These are phyloP conservation scores for Cicer chorassanicum DNA, from an alignment of 306 rosid species.

Conservation along the genomic window DNA sequence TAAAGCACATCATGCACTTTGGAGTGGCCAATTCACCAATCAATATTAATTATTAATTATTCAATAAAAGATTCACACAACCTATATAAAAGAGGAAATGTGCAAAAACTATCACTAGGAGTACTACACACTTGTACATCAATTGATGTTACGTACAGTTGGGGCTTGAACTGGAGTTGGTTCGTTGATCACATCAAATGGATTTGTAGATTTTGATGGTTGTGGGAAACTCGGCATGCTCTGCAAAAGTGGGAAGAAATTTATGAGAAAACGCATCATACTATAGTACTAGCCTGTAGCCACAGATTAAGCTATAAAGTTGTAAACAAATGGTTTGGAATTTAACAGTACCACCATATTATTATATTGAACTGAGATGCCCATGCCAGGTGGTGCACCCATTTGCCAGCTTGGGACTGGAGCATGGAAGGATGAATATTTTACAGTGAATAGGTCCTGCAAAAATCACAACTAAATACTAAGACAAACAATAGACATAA, in stretches of 20 bases:
- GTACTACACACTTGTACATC: slow-evolving; percentile 13
- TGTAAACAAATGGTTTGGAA: background rate
- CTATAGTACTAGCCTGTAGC: slow-evolving; percentile 36
- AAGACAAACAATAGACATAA: slow-evolving; percentile 38
- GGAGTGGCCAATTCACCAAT: slow-evolving; percentile 37
- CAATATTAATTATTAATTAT: slow-evolving; percentile 18
- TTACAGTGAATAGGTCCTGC: slow-evolving; percentile 77
- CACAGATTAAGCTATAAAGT: slow-evolving; percentile 33
- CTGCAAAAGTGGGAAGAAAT: slow-evolving; percentile 58
- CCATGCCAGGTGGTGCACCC: slow-evolving; percentile 69
- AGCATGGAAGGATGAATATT: slow-evolving; percentile 61
- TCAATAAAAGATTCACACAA: slow-evolving; percentile 36
- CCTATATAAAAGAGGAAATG: slow-evolving; percentile 15
- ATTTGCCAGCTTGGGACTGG: slow-evolving; percentile 77
- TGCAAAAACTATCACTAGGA: slow-evolving; percentile 8
- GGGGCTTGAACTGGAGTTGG: slow-evolving; percentile 64
- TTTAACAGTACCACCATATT: slow-evolving; percentile 54
- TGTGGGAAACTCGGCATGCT: slow-evolving; percentile 60
- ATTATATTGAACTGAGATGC: slow-evolving; percentile 61
- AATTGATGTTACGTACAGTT: slow-evolving; percentile 54
- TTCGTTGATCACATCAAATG: slow-evolving; percentile 71
- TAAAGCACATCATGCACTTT: slow-evolving; percentile 34
- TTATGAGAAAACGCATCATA: slow-evolving; percentile 36
- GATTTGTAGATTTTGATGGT: slow-evolving; percentile 69
- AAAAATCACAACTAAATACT: slow-evolving; percentile 43